Evolutionary conservation across 2,329 filamentous ascomycete species (phyloP).

Genomic region (Elsinoe fawcettii): DNA sequence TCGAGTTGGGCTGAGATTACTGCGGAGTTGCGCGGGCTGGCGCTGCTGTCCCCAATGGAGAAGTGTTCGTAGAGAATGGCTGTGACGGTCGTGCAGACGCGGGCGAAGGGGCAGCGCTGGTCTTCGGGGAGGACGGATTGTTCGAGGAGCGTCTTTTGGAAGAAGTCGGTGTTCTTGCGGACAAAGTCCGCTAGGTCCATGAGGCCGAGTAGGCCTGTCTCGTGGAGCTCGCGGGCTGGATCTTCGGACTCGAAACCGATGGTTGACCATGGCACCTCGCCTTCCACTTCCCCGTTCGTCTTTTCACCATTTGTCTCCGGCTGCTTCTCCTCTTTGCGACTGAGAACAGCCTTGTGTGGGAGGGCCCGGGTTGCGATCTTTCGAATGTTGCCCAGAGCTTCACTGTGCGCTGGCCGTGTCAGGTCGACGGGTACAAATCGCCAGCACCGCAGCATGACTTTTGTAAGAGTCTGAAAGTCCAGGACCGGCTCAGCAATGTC

Average conservation of each 20-base stretch:
- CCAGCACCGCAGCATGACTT: slow-evolving; percentile 68
- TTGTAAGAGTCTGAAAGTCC: slow-evolving; percentile 89
- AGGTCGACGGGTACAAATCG: slow-evolving; percentile 74
- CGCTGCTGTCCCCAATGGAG: slow-evolving; percentile 58
- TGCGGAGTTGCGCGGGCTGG: slow-evolving; percentile 17
- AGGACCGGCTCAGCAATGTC: slow-evolving; percentile 83
- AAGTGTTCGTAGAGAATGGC: slow-evolving; percentile 91
- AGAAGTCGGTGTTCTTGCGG: slow-evolving; percentile 81
- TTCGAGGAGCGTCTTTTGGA: slow-evolving; percentile 84
- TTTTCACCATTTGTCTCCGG: slow-evolving; percentile 49
- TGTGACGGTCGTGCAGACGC: slow-evolving; percentile 79
- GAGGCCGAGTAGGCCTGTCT: slow-evolving; percentile 83
- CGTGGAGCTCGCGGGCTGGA: slow-evolving; percentile 76
- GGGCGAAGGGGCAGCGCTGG: slow-evolving; percentile 77
- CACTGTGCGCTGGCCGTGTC: slow-evolving; percentile 78
- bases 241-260: slow-evolving; percentile 88
- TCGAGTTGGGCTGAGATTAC: slow-evolving; percentile 60
- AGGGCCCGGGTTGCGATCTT: neutral
- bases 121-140: slow-evolving; percentile 65
- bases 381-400: slow-evolving; percentile 74
- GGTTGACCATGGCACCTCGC: slow-evolving; percentile 80
- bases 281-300: slow-evolving; percentile 32
- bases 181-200: slow-evolving; percentile 97
- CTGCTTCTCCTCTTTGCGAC: slow-evolving; percentile 1
- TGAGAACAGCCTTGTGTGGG: slow-evolving; percentile 1